Evolutionary conservation across 805 yeast genomes (phyloP).

Genomic region (Vanderwaltozyma yarrowii): DNA sequence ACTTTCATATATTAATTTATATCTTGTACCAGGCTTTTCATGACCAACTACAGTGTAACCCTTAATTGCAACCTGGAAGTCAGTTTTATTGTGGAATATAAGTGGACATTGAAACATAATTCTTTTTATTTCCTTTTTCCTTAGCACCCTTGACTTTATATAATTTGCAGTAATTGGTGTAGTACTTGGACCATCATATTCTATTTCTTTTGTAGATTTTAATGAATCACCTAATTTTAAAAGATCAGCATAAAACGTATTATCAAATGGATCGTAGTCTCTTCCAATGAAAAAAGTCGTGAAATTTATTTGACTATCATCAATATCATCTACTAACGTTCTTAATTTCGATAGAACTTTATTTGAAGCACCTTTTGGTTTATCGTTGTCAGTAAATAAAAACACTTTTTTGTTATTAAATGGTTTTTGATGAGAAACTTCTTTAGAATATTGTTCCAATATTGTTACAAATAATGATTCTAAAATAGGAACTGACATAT

Average conservation of each 20-base stretch:
- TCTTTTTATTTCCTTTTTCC: conserved; percentile 53
- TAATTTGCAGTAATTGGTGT: conserved; percentile 34
- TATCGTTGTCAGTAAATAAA: conserved; percentile 66
- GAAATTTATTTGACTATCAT: conserved; percentile 42
- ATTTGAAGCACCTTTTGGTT: conserved; percentile 40
- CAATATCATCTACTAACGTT: conserved; percentile 45
- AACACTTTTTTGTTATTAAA: conserved; percentile 52
- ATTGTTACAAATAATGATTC: conserved; percentile 39
- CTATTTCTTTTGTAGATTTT: conserved; percentile 5
- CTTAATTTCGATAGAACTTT: conserved; percentile 40
- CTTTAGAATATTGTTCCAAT: conserved; percentile 43
- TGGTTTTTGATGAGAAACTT: conserved; percentile 30
- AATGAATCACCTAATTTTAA: conserved; percentile 26
- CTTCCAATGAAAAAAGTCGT: conserved; percentile 52
- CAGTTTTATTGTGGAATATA: conserved; percentile 37
- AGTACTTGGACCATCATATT: conserved; percentile 32
- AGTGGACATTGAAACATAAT: conserved; percentile 54
- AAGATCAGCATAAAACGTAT: conserved; percentile 43
- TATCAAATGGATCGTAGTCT: conserved; percentile 32
- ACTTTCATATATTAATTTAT: conserved; percentile 43
- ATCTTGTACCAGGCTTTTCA: conserved; percentile 38
- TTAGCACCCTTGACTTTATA: conserved; percentile 39
- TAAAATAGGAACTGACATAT: conserved; percentile 21
- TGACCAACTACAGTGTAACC: conserved; percentile 60
- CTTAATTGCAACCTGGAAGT: conserved; percentile 50